phyloP scores from a whole-genome alignment of 352 stramenopile genomes.

The Phytophthora cryptogea region DNA sequence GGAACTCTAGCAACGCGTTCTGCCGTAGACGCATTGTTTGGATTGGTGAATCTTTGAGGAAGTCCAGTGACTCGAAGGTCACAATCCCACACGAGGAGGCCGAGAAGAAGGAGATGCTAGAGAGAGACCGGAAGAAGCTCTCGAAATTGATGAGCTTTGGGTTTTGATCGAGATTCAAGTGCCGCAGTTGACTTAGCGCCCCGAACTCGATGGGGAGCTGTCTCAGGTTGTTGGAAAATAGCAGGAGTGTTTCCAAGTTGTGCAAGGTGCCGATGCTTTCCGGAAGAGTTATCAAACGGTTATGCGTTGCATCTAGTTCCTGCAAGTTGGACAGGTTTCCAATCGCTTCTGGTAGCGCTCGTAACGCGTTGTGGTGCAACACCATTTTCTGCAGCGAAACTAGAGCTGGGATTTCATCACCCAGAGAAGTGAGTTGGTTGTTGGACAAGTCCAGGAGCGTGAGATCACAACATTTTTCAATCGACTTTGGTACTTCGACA shows the following conservation, averaged over 20 bases:
- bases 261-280: conserved; percentile 46
- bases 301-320: conserved; percentile 45
- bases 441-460: conserved; percentile 50
- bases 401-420: conserved; percentile 47
- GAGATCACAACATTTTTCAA: conserved; percentile 55
- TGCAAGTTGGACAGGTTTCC: conserved; percentile 43
- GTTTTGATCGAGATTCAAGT: conserved; percentile 53
- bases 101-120: conserved; percentile 36
- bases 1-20: conserved; percentile 54
- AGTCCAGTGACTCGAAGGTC: conserved; percentile 47
- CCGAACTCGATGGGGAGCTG: conserved; percentile 49
- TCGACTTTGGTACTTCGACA: conserved; percentile 43
- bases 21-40: conserved; percentile 37
- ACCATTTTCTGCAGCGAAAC: conserved; percentile 38
- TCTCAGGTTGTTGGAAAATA: conserved; percentile 51
- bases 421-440: conserved; percentile 48
- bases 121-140: conserved; percentile 40
- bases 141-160: conserved; percentile 39
- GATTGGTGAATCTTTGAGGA: conserved; percentile 52
- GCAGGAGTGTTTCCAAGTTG: conserved; percentile 40
- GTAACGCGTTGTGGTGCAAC: conserved; percentile 51
- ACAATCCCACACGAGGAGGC: conserved; percentile 47
- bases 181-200: conserved; percentile 27
- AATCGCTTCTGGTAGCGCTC: conserved; percentile 44
- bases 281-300: conserved; percentile 46